Percentiles rank a stretch among this genome's conserved stretches.
These are phyloP conservation scores for Bruguiera sexangula DNA, from an alignment of 345 rosid genomes.

Conservation along the genomic window DNA sequence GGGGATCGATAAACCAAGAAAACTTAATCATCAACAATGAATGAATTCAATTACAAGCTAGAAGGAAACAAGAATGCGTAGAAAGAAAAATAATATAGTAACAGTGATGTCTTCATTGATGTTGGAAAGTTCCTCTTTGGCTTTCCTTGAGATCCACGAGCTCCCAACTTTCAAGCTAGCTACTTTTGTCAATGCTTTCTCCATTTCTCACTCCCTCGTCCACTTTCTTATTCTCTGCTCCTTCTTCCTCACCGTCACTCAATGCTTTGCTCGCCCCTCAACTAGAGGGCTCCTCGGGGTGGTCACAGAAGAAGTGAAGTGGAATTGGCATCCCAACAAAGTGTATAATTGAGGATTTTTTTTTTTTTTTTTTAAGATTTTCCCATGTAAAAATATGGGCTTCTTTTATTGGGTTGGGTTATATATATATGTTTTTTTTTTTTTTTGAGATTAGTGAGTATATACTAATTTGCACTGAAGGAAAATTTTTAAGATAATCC, in stretches of 20 bases:
- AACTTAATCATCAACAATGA: not conserved
- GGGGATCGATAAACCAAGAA: not conserved
- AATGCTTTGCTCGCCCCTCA: too few species aligned
- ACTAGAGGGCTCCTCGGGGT: too few species aligned
- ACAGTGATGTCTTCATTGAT: conserved; percentile 33
- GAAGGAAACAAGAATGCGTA: not conserved
- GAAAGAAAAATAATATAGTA: not conserved
- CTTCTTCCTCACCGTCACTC: too few species aligned
- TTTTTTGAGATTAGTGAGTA: too few species aligned
- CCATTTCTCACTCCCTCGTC: conserved; percentile 43
- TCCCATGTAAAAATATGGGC: too few species aligned
- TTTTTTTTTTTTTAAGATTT: too few species aligned
- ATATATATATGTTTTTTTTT: too few species aligned
- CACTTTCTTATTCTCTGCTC: not conserved
- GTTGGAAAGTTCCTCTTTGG: conserved; percentile 34
- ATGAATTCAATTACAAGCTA: not conserved
- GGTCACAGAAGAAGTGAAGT: not conserved
- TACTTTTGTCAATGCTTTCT: conserved; percentile 68
- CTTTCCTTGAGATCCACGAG: conserved; percentile 36
- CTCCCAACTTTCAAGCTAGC: conserved; percentile 26
- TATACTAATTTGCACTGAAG: too few species aligned
- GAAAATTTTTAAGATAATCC: too few species aligned
- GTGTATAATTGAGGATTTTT: too few species aligned
- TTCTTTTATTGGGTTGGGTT: too few species aligned
- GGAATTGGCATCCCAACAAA: not conserved